Percentiles rank a stretch among this genome's conserved stretches.
These are phyloP conservation scores for Solanum aculeatissimum DNA, from an alignment of 305 asterid genomes.

Conservation along the genomic window DNA sequence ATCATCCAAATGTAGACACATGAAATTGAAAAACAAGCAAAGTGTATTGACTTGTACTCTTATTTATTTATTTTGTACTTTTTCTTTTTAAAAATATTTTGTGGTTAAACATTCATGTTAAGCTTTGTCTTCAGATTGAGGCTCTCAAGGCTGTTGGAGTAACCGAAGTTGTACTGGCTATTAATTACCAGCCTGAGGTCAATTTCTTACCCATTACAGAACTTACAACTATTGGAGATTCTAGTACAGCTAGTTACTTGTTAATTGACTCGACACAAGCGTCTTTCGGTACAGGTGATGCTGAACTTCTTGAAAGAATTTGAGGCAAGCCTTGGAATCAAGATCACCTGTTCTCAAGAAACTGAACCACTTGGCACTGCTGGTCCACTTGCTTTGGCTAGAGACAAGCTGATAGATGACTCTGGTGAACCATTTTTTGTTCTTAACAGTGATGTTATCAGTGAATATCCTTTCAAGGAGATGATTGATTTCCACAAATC, in stretches of 20 bases:
- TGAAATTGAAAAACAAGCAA: background rate
- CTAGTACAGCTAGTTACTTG: background rate
- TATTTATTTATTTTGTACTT: background rate
- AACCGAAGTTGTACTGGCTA: slow-evolving; percentile 20
- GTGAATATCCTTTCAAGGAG: slow-evolving; percentile 17
- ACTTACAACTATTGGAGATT: background rate
- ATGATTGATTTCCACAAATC: slow-evolving; percentile 21
- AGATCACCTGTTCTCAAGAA: slow-evolving; percentile 23
- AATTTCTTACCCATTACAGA: background rate
- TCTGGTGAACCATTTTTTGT: slow-evolving; percentile 22
- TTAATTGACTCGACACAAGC: background rate
- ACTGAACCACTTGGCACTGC: slow-evolving; percentile 27
- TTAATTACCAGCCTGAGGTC: slow-evolving; percentile 20
- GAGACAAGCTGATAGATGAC: slow-evolving; percentile 14
- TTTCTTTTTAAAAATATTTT: background rate
- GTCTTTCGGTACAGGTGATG: slow-evolving; percentile 8
- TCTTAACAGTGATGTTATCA: slow-evolving; percentile 24
- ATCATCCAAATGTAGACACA: background rate
- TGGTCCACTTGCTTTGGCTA: slow-evolving; percentile 24
- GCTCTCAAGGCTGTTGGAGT: slow-evolving; percentile 20
- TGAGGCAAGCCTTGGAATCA: slow-evolving; percentile 18
- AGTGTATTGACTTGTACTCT: background rate
- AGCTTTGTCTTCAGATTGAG: slow-evolving; percentile 9
- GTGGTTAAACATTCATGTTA: background rate
- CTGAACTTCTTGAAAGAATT: slow-evolving; percentile 12